Evolutionary conservation across 2,329 filamentous ascomycete genomes (phyloP).

Genomic region (Nemania abortiva): DNA sequence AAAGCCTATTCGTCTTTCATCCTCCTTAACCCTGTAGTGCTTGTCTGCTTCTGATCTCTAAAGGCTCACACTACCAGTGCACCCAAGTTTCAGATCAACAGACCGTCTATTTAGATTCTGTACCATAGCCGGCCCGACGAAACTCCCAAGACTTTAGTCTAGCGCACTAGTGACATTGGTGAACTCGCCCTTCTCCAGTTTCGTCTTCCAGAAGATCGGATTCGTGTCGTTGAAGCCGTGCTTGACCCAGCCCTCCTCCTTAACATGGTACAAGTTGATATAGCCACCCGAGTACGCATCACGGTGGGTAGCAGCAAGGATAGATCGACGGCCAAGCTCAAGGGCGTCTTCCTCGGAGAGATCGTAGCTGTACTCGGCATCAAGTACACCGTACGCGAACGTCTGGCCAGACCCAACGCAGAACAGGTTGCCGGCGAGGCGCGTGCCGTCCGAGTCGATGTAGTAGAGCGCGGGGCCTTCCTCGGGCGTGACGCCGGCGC

Average conservation of each 20-base stretch:
- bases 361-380: constrained; percentile 94
- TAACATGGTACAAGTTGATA: constrained; percentile 99
- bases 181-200: constrained; percentile 98
- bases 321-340: constrained; percentile 90
- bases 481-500: constrained; percentile 93
- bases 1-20: constrained; percentile 29
- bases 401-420: constrained; percentile 98
- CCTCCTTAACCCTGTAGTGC: not conserved
- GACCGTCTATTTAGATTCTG: constrained; percentile 2
- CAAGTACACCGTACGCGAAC: constrained; percentile 97
- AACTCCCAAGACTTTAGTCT: constrained; percentile 52
- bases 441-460: constrained; percentile 96
- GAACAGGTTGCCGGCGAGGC: constrained; percentile 93
- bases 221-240: constrained; percentile 98
- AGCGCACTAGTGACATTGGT: constrained; percentile 89
- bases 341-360: constrained; percentile 88
- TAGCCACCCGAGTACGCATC: constrained; percentile 99
- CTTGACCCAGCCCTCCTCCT: constrained; percentile 99
- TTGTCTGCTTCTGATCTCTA: constrained; percentile 11
- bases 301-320: constrained; percentile 94
- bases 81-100: constrained; percentile 2
- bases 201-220: constrained; percentile 99
- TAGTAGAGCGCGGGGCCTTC: constrained; percentile 99
- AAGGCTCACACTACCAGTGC: not conserved
- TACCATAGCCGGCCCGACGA: not conserved